These are phyloP conservation scores for Silene noctiflora DNA, from an alignment of 179 eudicot species.

Conservation along the genomic window DNA sequence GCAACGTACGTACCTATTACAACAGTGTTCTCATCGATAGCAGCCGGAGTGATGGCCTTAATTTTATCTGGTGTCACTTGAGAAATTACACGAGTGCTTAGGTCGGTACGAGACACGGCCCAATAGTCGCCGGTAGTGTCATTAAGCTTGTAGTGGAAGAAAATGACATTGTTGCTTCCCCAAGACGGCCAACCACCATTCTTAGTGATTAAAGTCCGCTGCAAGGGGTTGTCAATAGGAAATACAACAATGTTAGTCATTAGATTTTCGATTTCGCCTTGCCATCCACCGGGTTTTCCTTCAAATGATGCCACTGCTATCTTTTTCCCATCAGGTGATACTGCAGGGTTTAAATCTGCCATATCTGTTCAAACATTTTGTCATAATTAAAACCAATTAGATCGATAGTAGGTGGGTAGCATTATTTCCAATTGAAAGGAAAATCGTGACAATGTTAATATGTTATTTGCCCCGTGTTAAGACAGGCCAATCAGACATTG, in stretches of 20 bases:
- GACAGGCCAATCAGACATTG: too few relatives aligned
- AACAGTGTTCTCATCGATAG: constrained; percentile 17
- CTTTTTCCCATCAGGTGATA: constrained; percentile 12
- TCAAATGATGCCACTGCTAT: constrained; percentile 20
- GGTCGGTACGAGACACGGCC: constrained; percentile 15
- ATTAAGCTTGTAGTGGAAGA: constrained; percentile 18
- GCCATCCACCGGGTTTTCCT: constrained; percentile 15
- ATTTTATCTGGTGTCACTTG: constrained; percentile 16
- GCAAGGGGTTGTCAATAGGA: background rate
- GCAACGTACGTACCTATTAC: constrained; percentile 1
- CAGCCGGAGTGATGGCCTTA: constrained; percentile 20
- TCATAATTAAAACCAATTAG: background rate
- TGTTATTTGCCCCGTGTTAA: too few relatives aligned
- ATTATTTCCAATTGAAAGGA: too few relatives aligned
- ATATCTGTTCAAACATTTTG: background rate
- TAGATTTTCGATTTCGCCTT: constrained; percentile 17
- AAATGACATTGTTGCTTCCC: constrained; percentile 19
- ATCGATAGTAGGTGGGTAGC: too few relatives aligned
- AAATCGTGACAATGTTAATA: too few relatives aligned
- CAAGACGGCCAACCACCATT: constrained; percentile 28
- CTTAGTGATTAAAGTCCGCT: background rate
- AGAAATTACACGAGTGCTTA: background rate
- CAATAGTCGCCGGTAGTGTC: background rate
- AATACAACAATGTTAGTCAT: constrained; percentile 10
- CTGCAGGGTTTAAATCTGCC: constrained; percentile 14